Conservation (phyloP, 2,329 filamentous ascomycete species). For the Aspergillus sp. region DNA sequence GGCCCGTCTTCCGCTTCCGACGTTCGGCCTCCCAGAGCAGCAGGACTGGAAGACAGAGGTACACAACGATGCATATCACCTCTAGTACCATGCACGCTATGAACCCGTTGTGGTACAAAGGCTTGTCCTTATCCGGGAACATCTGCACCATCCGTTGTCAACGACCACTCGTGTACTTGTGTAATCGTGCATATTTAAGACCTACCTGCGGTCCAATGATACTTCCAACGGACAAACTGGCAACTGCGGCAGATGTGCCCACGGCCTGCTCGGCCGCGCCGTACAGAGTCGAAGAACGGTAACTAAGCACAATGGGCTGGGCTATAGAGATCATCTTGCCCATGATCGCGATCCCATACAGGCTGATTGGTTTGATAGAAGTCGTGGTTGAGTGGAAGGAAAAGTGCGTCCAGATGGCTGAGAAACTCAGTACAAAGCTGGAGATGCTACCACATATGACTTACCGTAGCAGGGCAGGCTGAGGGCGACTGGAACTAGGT, state of each 20-base stretch:
- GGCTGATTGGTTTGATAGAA: background rate
- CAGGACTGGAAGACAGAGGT: background rate
- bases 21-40: background rate
- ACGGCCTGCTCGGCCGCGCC: constrained; percentile 22
- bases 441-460: background rate
- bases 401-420: background rate
- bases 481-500: background rate
- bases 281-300: constrained; percentile 15
- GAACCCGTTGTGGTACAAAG: background rate
- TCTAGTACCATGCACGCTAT: background rate
- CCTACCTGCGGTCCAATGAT: constrained; percentile 12
- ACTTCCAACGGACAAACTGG: constrained; percentile 20
- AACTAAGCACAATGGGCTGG: background rate
- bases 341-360: background rate
- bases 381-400: background rate
- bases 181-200: background rate
- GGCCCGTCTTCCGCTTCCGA: constrained; percentile 16
- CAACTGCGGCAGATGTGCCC: constrained; percentile 20
- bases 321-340: background rate
- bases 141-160: background rate
- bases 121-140: constrained; percentile 1
- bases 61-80: background rate
- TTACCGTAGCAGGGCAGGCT: background rate
- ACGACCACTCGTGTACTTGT: background rate
- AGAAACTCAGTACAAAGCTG: background rate